Percentiles rank a stretch among this genome's conserved stretches.
These are phyloP conservation scores for Ceratobasidium sp. DNA, from an alignment of 1,284 basidiomycete species.

Conservation along the genomic window DNA sequence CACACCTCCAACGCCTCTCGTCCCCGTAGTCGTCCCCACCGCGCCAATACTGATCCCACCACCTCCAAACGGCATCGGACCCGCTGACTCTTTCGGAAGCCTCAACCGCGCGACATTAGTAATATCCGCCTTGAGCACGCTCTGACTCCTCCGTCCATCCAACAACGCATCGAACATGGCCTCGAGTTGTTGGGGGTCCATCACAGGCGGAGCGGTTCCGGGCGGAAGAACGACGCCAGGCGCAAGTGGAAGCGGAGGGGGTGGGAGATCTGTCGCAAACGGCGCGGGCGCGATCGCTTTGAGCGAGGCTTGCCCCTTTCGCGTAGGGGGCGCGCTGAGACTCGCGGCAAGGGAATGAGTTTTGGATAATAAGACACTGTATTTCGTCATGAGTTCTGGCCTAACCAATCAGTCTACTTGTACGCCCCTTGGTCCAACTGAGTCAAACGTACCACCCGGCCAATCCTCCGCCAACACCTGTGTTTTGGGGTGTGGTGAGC, in stretches of 20 bases:
- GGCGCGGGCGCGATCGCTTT: slow-evolving; percentile 19
- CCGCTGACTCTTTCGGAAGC: neutral
- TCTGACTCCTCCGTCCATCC: slow-evolving; percentile 11
- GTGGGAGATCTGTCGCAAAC: neutral
- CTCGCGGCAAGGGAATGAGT: slow-evolving; percentile 26
- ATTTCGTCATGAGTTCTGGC: slow-evolving; percentile 36
- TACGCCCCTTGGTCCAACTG: neutral
- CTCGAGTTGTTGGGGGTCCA: slow-evolving; percentile 30
- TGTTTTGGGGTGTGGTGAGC: slow-evolving; percentile 7
- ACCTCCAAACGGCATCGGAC: neutral
- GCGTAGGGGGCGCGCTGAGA: slow-evolving; percentile 16
- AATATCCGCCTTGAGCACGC: slow-evolving; percentile 5
- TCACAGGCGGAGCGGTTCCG: neutral
- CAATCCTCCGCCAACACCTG: slow-evolving; percentile 1
- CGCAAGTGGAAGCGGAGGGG: neutral
- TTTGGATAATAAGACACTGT: slow-evolving; percentile 27
- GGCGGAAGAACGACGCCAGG: neutral
- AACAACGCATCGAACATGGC: slow-evolving; percentile 27
- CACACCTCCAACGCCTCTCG: neutral
- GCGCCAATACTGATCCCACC: neutral
- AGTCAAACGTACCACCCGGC: slow-evolving; percentile 2
- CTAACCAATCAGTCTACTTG: slow-evolving; percentile 3
- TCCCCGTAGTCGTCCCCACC: slow-evolving; percentile 6
- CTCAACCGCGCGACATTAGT: slow-evolving; percentile 8
- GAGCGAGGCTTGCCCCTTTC: slow-evolving; percentile 14